Base-by-base conservation (phyloP, 495 filamentous ascomycete species). In the Trichoderma gamsii region DNA sequence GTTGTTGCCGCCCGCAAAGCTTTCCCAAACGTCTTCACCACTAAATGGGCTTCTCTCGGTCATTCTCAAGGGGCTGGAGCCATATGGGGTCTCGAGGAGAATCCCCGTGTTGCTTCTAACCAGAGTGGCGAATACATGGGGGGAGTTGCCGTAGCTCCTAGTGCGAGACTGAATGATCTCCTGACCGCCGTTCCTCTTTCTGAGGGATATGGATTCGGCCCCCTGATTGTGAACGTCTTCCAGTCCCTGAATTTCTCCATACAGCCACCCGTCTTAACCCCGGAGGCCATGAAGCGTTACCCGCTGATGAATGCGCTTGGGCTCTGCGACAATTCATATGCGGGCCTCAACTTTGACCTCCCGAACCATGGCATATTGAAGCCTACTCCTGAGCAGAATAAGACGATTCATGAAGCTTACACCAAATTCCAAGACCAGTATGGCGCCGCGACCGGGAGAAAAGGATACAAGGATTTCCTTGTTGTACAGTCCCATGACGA, bases 331-430 rank as follows among this genome's bases (percentile, higher is more conserved):
- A 44, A 44, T 44, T 44, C 43, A 44, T 44, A 44, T 44, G 43
- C 43, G 43, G 43, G 43, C 43, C 43, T 44, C 43, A 44, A 44
- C 43, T 44, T 44, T 44, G 43, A 44, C 43, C 43, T 44, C 43
- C 43, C 43, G 43, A 44, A 44, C 43, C 43, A 44, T 63, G 56
- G 56, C 56, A 63, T 25, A 63, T 32, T 32, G 56, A 63, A 63
- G 56, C 23, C 56, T 32, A 25, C 56, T 25, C 23, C 56, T 25
- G 23, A 63, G 21, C 56, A 25, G 56, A 21, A 25, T 63, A 63
- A 25, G 21, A 25, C 56, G 56, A 63, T 25, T 32, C 56, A 63
- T 63, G 56, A 25, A 63, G 56, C 23, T 32, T 63, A 44, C 43
- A 44, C 43, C 43, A 44, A 44, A 63, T 63, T 32, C 11, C 23